Base-by-base conservation (phyloP, 805 yeast species). In the Saturnispora sanitii region DNA sequence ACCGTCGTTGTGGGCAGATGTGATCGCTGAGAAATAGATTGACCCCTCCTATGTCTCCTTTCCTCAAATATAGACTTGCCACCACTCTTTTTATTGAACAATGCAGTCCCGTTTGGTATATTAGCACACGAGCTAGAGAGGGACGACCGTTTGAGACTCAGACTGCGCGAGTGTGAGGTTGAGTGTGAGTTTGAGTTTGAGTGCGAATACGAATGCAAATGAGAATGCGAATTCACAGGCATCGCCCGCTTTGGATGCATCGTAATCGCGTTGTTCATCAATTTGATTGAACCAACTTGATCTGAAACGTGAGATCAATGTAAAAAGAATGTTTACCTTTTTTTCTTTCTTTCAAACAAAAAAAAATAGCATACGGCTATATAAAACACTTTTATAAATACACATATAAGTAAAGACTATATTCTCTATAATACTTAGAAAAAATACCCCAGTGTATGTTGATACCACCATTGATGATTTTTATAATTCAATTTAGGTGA, bases 381-480 rank as follows among this genome's bases (percentile, higher is more conserved):
- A n/a, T n/a, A n/a, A n/a, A n/a, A n/a, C n/a, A n/a, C n/a, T n/a
- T n/a, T n/a, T n/a, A n/a, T n/a, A n/a, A n/a, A n/a, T n/a, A n/a
- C n/a, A n/a, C n/a, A n/a, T n/a, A n/a, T n/a, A n/a, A n/a, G n/a
- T n/a, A n/a, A n/a, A n/a, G n/a, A n/a, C n/a, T n/a, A n/a, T n/a
- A n/a, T n/a, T n/a, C n/a, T n/a, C n/a, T n/a, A n/a, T n/a, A n/a
- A n/a, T n/a, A 9, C 12, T 41, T 38, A 58, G 47, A 58, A 58
- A 8, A 57, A 13, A 41, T 50, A 55, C 11, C 61, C 62, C 35
- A 58, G 16, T 15, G 53, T 44, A 35, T 50, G 54, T n/a, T 56
- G 58, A 42, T 58, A 58, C 53, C 54, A 53, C 58, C 58, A 56
- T 17, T 46, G 42, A 15, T 36, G 32, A 18, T 41, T 53, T 39